Evolutionary conservation across 129 eudicot genomes (phyloP), one percentile per base, ranked within the genome.

Genomic region (Glebionis coronaria): DNA sequence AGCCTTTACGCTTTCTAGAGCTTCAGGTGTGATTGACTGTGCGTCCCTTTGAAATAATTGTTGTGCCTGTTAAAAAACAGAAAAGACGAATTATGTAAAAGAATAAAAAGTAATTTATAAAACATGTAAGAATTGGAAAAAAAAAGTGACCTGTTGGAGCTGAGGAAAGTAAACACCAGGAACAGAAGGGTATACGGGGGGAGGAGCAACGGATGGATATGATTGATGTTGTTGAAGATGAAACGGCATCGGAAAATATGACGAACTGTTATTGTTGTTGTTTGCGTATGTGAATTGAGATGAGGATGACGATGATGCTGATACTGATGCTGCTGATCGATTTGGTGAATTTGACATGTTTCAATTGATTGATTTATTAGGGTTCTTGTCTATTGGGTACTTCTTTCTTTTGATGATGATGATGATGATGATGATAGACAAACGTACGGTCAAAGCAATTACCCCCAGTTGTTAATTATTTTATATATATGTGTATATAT

Each of bases 1-100:
- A 82, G 97, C 96, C 72, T 91, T 91, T 44, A 91, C 96, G 82
- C 94, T 88, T 73, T 91, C 90, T 49, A 91, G 72, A 66, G 97
- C 97, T 83, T 91, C 97, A 40, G 97, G 97, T 44, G 96, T 88
- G 42, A 91, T 85, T 28, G 94, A 85, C 60, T 91, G 97, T 25
- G 96, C 94, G 57, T 87, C 97, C 76, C 92, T 85, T 74, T 88
- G 97, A 67, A 91, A 91, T 61, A 91, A 70, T 73, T 91, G 96
- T 8, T 91, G 97, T 12, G 97, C 96, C 97, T 88, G 80, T 63
- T 55, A 29, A 67, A 11, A 46, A 12, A n/a, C n/a, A n/a, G n/a
- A n/a, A n/a, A n/a, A n/a, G n/a, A n/a, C n/a, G n/a, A n/a, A n/a
- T n/a, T n/a, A n/a, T n/a, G n/a, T n/a, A n/a, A 56, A 63, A 38